phyloP scores from a whole-genome alignment of 345 rosid species.

The Brassica napus region Da-Ae NC_063441.1:14829001-14829500 shows the following conservation, averaged over 20 bases:
- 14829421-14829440: slow-evolving; percentile 52
- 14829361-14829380: too few relatives aligned
- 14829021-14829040: background rate
- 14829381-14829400: too few relatives aligned
- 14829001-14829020: background rate
- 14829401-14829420: too few relatives aligned
- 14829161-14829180: slow-evolving; percentile 93
- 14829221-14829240: slow-evolving; percentile 55
- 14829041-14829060: background rate
- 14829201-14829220: slow-evolving; percentile 5
- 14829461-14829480: slow-evolving; percentile 1
- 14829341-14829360: too few relatives aligned
- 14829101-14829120: slow-evolving; percentile 64
- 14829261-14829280: slow-evolving; percentile 22
- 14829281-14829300: slow-evolving; percentile 62
- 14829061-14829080: slow-evolving; percentile 6
- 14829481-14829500: slow-evolving; percentile 60
- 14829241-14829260: slow-evolving; percentile 62
- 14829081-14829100: slow-evolving; percentile 43
- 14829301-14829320: slow-evolving; percentile 81
- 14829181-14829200: slow-evolving; percentile 70
- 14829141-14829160: slow-evolving; percentile 77
- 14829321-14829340: slow-evolving; percentile 69
- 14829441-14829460: background rate
- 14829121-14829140: slow-evolving; percentile 59